A percentile compares a stretch with the other conserved stretches of the same genome.
phyloP scores from a whole-genome alignment of 2,329 filamentous ascomycete species.

The Juglanconis sp. region DNA sequence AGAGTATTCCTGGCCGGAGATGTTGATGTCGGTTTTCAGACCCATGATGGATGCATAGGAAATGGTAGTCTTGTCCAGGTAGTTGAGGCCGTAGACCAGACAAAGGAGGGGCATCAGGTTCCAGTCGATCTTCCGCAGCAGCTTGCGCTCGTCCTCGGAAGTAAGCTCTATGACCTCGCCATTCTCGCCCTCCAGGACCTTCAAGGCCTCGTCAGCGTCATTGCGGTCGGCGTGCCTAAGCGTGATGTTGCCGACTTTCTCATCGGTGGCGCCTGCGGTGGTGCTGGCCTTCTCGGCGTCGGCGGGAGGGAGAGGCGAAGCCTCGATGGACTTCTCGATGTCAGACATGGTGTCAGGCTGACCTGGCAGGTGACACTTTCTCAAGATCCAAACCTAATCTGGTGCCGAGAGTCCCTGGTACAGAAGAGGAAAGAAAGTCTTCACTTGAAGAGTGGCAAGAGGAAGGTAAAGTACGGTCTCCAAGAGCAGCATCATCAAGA shows the following conservation, averaged over 20 bases:
- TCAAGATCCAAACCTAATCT: background rate
- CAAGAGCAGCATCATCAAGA: background rate
- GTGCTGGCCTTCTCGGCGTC: slow-evolving; percentile 14
- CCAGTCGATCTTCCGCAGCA: slow-evolving; percentile 44
- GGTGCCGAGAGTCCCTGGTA: background rate
- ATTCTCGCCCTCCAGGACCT: slow-evolving; percentile 33
- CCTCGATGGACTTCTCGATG: slow-evolving; percentile 13
- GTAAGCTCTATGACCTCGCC: slow-evolving; percentile 35
- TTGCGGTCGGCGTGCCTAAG: slow-evolving; percentile 34
- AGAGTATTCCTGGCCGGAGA: slow-evolving; percentile 59
- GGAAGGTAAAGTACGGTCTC: background rate
- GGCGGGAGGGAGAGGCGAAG: background rate
- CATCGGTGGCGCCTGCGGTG: background rate
- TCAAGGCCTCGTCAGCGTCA: slow-evolving; percentile 42
- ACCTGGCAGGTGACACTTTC: background rate
- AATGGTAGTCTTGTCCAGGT: slow-evolving; percentile 43
- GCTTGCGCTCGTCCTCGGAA: slow-evolving; percentile 35
- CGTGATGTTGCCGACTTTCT: slow-evolving; percentile 10
- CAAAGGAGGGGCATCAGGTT: slow-evolving; percentile 52
- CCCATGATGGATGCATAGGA: slow-evolving; percentile 54
- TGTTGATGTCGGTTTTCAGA: slow-evolving; percentile 48
- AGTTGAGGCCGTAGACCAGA: slow-evolving; percentile 56
- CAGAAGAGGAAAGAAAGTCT: background rate
- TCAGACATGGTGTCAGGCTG: slow-evolving; percentile 8
- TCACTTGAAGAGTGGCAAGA: background rate